phyloP scores from a whole-genome alignment of 1,284 basidiomycete species.

The Hemileia vastatrix region DNA sequence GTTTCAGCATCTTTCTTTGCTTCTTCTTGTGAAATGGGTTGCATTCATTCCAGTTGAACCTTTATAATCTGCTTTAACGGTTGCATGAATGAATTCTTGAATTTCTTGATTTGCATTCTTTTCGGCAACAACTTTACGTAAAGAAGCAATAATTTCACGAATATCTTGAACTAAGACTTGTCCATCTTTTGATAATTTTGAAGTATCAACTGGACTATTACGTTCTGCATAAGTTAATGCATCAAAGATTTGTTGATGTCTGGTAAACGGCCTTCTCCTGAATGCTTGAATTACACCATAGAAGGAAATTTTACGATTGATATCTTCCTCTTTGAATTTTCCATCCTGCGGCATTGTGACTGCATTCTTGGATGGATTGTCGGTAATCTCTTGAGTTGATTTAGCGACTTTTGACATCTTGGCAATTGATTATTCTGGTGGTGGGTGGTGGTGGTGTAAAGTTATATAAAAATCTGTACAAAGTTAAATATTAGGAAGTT shows the following conservation, averaged over 20 bases:
- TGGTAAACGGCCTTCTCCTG: constrained; percentile 64
- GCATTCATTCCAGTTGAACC: constrained; percentile 56
- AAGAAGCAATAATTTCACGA: constrained; percentile 27
- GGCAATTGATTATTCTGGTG: too few relatives aligned
- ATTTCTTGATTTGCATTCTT: constrained; percentile 39
- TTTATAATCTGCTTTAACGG: constrained; percentile 35
- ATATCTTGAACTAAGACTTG: constrained; percentile 36
- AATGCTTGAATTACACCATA: constrained; percentile 70
- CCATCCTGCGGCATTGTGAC: too few relatives aligned
- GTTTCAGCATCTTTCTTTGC: constrained; percentile 38
- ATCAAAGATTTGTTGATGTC: too few relatives aligned
- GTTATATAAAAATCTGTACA: too few relatives aligned
- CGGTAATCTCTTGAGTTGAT: too few relatives aligned
- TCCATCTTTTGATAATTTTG: constrained; percentile 36
- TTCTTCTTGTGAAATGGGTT: constrained; percentile 23
- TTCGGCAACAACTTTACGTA: constrained; percentile 34
- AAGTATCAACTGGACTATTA: constrained; percentile 34
- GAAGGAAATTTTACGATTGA: too few relatives aligned
- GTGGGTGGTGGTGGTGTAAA: too few relatives aligned
- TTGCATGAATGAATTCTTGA: constrained; percentile 38
- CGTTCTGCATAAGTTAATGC: too few relatives aligned
- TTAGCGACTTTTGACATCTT: too few relatives aligned
- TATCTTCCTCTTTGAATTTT: too few relatives aligned
- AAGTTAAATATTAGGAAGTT: too few relatives aligned
- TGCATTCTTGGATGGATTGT: too few relatives aligned